Conservation (phyloP, 2,329 filamentous ascomycete genomes). For the Fusarium guadeloupense region DNA sequence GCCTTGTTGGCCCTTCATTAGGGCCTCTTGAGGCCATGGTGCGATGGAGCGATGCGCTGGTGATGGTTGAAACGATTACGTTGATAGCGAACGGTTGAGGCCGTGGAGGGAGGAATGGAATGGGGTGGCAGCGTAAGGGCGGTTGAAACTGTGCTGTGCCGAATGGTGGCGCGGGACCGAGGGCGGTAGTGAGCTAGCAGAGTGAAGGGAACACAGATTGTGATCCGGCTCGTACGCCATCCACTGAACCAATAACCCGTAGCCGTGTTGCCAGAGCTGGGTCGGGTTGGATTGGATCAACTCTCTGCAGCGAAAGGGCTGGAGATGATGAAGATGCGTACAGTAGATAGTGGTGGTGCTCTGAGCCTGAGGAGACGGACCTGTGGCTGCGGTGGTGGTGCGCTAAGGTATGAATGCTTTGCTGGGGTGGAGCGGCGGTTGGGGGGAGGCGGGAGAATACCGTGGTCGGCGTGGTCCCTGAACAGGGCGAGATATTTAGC, state of each 20-base stretch:
- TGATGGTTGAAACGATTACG: conserved; percentile 24
- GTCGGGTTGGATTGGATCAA: conserved; percentile 24
- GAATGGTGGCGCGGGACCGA: conserved; percentile 33
- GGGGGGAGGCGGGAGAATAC: conserved; percentile 30
- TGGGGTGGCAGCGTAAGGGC: conserved; percentile 34
- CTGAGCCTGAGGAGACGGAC: conserved; percentile 38
- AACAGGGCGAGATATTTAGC: conserved; percentile 40
- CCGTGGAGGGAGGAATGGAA: conserved; percentile 32
- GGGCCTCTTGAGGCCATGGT: conserved; percentile 56
- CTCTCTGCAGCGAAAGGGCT: conserved; percentile 35
- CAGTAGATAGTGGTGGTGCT: conserved; percentile 26
- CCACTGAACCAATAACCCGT: conserved; percentile 33
- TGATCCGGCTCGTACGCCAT: conserved; percentile 31
- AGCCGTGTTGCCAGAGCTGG: conserved; percentile 32
- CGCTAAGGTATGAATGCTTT: conserved; percentile 39
- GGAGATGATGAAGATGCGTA: conserved; percentile 42
- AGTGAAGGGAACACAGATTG: conserved; percentile 21
- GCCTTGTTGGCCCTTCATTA: conserved; percentile 54
- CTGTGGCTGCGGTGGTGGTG: conserved; percentile 35
- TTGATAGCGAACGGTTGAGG: conserved; percentile 33
- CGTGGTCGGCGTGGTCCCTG: conserved; percentile 34
- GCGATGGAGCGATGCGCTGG: conserved; percentile 30
- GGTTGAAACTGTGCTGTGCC: conserved; percentile 35
- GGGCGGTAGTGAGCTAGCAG: conserved; percentile 15
- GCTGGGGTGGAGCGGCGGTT: conserved; percentile 39